phyloP scores from a whole-genome alignment of 2,329 filamentous ascomycete genomes.

The Boeremia exigua region DNA sequence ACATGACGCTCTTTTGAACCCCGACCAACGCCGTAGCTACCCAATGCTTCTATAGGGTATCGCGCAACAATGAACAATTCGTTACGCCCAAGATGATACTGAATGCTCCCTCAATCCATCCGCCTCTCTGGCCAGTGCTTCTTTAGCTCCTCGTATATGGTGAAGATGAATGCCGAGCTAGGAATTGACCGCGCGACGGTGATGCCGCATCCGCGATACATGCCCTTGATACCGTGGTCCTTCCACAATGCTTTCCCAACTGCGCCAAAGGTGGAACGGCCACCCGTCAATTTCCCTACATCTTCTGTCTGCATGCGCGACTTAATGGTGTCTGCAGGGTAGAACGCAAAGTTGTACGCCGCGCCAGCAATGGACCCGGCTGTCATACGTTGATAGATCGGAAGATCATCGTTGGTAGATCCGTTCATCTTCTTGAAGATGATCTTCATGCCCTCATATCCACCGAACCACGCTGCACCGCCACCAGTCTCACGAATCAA shows the following conservation, averaged over 20 bases:
- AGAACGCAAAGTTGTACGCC: slow-evolving; percentile 96
- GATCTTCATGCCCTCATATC: slow-evolving; percentile 63
- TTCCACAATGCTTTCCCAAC: slow-evolving; percentile 79
- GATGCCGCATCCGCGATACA: slow-evolving; percentile 95
- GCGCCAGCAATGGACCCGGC: slow-evolving; percentile 89
- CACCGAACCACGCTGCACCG: slow-evolving; percentile 87
- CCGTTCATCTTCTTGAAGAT: slow-evolving; percentile 65
- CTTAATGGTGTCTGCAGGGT: slow-evolving; percentile 96
- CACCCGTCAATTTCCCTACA: slow-evolving; percentile 60
- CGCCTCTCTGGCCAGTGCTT: slow-evolving; percentile 40
- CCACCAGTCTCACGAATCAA: slow-evolving; percentile 93
- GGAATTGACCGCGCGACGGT: slow-evolving; percentile 87
- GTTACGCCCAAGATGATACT: slow-evolving; percentile 4
- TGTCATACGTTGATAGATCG: slow-evolving; percentile 84
- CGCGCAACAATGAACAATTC: slow-evolving; percentile 9
- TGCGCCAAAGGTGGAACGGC: slow-evolving; percentile 71
- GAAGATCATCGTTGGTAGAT: slow-evolving; percentile 62
- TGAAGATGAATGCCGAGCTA: slow-evolving; percentile 98
- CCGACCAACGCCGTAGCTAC: slow-evolving; percentile 13
- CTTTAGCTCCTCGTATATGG: slow-evolving; percentile 88
- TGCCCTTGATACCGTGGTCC: slow-evolving; percentile 78
- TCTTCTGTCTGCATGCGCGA: slow-evolving; percentile 93
- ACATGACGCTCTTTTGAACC: slow-evolving; percentile 17
- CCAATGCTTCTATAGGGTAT: slow-evolving; percentile 12
- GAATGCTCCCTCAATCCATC: neutral